phyloP scores from a whole-genome alignment of 257 asterid species.

The Nicotiana tabacum region DNA sequence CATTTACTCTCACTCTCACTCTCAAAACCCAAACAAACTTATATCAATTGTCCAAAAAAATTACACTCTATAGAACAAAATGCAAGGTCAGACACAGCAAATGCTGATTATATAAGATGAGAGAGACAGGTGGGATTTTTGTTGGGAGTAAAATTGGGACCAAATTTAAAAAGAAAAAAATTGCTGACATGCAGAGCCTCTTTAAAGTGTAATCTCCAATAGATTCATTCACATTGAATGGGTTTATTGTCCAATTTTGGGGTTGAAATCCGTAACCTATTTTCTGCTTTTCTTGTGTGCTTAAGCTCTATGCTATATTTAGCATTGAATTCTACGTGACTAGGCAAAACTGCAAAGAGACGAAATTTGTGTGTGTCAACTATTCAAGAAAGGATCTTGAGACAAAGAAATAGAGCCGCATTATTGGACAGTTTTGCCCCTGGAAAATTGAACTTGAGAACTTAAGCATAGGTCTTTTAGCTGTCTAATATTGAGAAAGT shows the following conservation, averaged over 20 bases:
- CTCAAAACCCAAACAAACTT: background rate
- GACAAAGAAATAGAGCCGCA: background rate
- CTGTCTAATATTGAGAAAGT: too few relatives aligned
- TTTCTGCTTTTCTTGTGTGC: background rate
- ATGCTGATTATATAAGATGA: background rate
- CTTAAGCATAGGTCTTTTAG: background rate
- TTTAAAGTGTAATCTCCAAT: background rate
- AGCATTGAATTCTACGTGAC: background rate
- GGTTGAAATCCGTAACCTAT: background rate
- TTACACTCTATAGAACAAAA: background rate
- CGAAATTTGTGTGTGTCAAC: background rate
- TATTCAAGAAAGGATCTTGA: background rate
- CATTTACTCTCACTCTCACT: background rate
- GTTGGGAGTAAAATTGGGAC: background rate
- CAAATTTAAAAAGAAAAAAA: background rate
- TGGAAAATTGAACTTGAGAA: background rate
- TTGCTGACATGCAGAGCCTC: background rate
- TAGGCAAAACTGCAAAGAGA: background rate
- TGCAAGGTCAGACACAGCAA: background rate
- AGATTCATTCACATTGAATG: background rate
- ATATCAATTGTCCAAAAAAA: background rate
- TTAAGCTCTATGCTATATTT: background rate
- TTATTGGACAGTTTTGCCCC: background rate
- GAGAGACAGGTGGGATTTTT: background rate
- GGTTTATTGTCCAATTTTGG: background rate